A percentile compares a stretch with the other conserved stretches of the same genome.
Conservation (phyloP, 2,329 filamentous ascomycete genomes). For the Trichoderma guizhouense region DNA sequence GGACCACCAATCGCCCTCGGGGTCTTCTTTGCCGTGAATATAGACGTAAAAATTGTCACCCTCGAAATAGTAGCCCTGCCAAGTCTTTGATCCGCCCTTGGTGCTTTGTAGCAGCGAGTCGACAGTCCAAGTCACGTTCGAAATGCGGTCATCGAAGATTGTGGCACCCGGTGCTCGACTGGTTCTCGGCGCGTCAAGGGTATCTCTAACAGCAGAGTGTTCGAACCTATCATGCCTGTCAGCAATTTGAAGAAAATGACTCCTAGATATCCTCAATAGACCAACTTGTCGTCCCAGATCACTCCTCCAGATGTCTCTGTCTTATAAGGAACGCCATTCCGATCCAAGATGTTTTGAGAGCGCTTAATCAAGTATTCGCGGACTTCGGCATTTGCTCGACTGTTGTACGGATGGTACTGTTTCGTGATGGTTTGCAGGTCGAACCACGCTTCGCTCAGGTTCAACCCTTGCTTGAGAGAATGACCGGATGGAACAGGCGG, state of each 20-base stretch:
- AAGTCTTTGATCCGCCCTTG: constrained; percentile 24
- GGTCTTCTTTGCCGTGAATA: constrained; percentile 76
- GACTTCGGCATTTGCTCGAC: constrained; percentile 74
- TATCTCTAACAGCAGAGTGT: neutral
- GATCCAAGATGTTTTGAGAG: constrained; percentile 65
- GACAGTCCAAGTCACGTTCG: constrained; percentile 69
- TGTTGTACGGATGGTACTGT: constrained; percentile 86
- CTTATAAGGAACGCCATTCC: constrained; percentile 52
- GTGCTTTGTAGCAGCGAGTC: constrained; percentile 21
- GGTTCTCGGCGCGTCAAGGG: neutral
- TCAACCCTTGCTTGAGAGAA: constrained; percentile 58
- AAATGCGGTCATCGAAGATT: constrained; percentile 73
- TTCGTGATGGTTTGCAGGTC: constrained; percentile 75
- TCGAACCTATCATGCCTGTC: neutral
- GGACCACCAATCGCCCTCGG: constrained; percentile 71
- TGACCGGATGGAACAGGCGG: constrained; percentile 58
- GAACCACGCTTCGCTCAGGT: constrained; percentile 81
- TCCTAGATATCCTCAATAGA: neutral
- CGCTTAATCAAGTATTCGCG: constrained; percentile 71
- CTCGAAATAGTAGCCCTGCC: constrained; percentile 74
- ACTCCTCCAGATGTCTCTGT: constrained; percentile 37
- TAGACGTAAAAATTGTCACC: constrained; percentile 91
- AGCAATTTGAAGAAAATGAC: neutral
- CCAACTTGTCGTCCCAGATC: constrained; percentile 28
- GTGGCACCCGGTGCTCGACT: constrained; percentile 43